A percentile compares a stretch with the other conserved stretches of the same genome.
Evolutionary conservation across 805 yeast species (phyloP).

Genomic region (Tetrapisispora fleetii): DNA sequence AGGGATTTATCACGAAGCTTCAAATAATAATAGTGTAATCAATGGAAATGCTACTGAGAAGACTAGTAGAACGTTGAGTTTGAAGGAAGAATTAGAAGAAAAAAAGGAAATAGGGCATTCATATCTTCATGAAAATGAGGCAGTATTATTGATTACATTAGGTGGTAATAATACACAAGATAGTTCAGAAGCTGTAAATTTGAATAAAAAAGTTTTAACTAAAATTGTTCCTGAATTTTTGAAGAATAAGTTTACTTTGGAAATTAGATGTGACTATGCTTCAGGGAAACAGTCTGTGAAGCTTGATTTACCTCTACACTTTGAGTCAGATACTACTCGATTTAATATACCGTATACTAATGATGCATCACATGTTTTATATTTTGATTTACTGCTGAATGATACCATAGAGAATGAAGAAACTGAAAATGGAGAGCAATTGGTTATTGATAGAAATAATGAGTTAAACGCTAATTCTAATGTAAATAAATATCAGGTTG

Average conservation of each 20-base stretch:
- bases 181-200: constrained; percentile 46
- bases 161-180: constrained; percentile 78
- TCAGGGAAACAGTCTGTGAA: constrained; percentile 47
- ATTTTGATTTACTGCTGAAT: constrained; percentile 86
- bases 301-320: constrained; percentile 76
- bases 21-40: neutral
- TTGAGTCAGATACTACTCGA: constrained; percentile 58
- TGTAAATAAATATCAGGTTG: constrained; percentile 24
- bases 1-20: neutral
- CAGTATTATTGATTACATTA: constrained; percentile 67
- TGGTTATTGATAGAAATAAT: neutral
- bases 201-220: constrained; percentile 65
- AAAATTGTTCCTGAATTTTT: constrained; percentile 73
- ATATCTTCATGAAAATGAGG: constrained; percentile 52
- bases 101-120: constrained; percentile 82
- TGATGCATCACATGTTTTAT: constrained; percentile 46
- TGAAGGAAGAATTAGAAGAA: constrained; percentile 31
- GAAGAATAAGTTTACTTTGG: constrained; percentile 77
- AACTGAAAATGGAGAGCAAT: constrained; percentile 2
- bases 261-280: constrained; percentile 35
- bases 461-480: neutral
- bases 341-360: constrained; percentile 48
- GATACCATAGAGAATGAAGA: constrained; percentile 39
- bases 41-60: neutral
- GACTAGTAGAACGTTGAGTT: neutral